Conservation (phyloP, 805 yeast species). For the Saccharomycopsis javanensis region DNA sequence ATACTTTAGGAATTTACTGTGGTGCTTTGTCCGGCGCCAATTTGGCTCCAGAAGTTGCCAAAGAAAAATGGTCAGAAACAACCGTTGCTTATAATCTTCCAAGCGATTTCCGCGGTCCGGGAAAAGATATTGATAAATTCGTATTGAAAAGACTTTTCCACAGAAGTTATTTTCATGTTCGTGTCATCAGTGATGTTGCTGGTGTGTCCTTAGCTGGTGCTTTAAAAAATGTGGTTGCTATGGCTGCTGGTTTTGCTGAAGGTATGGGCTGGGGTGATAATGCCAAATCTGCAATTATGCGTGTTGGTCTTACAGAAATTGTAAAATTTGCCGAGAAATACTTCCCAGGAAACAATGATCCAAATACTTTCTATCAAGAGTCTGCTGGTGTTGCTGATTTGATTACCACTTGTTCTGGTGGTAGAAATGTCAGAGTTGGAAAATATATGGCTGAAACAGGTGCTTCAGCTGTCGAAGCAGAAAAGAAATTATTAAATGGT, state of each 20-base stretch:
- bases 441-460: conserved; percentile 74
- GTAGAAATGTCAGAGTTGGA: conserved; percentile 91
- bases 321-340: conserved; percentile 75
- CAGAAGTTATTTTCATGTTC: conserved; percentile 96
- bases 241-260: conserved; percentile 95
- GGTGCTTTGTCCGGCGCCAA: conserved; percentile 98
- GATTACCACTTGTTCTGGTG: conserved; percentile 96
- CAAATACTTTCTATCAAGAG: conserved; percentile 83
- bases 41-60: conserved; percentile 94
- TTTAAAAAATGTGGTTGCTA: conserved; percentile 88
- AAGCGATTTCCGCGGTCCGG: conserved; percentile 53
- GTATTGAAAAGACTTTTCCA: conserved; percentile 81
- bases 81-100: conserved; percentile 87
- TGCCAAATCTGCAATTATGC: conserved; percentile 95
- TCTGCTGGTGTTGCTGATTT: conserved; percentile 97
- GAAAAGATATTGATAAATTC: conserved; percentile 60
- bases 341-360: conserved; percentile 57
- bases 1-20: conserved; percentile 76
- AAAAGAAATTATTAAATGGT: conserved; percentile 80
- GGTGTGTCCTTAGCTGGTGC: conserved; percentile 98
- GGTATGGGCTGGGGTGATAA: conserved; percentile 99
- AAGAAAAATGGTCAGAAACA: conserved; percentile 93
- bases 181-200: conserved; percentile 84
- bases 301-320: conserved; percentile 88
- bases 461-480: conserved; percentile 71